A percentile compares a stretch with the other conserved stretches of the same genome.
These are phyloP conservation scores for Citrus medica DNA, from an alignment of 345 rosid species.

Conservation along the genomic window DNA sequence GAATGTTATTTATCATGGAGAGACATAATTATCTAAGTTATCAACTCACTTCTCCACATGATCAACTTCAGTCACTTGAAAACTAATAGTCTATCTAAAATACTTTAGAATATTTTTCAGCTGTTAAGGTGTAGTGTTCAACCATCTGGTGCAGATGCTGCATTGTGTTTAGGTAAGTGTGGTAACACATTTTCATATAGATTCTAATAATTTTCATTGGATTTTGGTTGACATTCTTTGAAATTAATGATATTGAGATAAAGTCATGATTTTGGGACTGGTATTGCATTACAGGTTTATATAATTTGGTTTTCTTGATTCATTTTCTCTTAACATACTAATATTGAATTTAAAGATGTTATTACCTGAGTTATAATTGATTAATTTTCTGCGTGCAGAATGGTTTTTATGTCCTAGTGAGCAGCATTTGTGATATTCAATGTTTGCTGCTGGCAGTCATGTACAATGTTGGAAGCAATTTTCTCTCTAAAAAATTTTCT, in stretches of 20 bases:
- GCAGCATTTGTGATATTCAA: conserved; percentile 59
- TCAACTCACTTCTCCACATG: background rate
- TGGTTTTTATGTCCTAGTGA: conserved; percentile 30
- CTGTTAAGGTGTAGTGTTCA: background rate
- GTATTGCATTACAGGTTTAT: background rate
- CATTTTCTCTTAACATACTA: background rate
- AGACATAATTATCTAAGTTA: background rate
- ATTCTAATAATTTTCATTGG: background rate
- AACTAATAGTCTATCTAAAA: background rate
- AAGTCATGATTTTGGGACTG: background rate
- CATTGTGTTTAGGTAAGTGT: background rate
- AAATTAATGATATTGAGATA: background rate
- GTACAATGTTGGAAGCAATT: conserved; percentile 63
- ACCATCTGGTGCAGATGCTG: background rate
- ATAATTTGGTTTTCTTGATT: conserved; percentile 10
- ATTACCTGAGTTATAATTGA: conserved; percentile 11
- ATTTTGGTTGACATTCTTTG: background rate
- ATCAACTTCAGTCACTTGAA: background rate
- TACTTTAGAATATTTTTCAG: background rate
- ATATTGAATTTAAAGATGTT: background rate
- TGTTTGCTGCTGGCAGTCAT: conserved; percentile 74
- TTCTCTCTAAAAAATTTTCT: conserved; percentile 54
- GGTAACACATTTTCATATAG: background rate
- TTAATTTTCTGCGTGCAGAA: conserved; percentile 49
- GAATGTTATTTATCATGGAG: background rate